Evolutionary conservation across 306 rosid species (phyloP).

Genomic region (Inga leiocalycina): DNA sequence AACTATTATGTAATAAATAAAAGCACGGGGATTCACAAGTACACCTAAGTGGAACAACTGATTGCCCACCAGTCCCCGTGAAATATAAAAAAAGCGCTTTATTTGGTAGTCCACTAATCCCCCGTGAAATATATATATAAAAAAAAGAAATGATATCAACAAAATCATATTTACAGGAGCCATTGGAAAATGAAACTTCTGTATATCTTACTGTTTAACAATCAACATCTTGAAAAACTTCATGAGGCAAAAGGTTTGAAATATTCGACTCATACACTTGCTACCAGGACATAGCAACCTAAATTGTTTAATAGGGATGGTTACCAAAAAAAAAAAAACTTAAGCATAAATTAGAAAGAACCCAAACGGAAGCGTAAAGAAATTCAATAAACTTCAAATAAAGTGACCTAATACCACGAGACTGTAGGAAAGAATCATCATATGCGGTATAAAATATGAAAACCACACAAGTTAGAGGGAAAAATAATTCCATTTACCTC

Average conservation of each 20-base stretch:
- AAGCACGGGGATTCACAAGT: not conserved
- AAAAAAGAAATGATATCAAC: not conserved
- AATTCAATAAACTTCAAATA: not conserved
- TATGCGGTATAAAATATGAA: not conserved
- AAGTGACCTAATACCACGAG: not conserved
- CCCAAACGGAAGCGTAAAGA: not conserved
- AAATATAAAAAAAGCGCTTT: not conserved
- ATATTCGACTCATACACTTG: not conserved
- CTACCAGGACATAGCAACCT: not conserved
- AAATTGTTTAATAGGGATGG: not conserved
- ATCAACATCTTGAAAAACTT: not conserved
- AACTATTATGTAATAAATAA: not conserved
- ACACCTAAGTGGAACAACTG: not conserved
- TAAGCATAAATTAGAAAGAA: not conserved
- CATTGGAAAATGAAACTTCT: not conserved
- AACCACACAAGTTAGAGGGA: not conserved
- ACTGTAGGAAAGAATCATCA: not conserved
- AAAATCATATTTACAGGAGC: not conserved
- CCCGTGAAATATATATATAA: not conserved
- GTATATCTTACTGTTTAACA: not conserved
- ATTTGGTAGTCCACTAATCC: not conserved
- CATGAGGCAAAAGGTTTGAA: not conserved
- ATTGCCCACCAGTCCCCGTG: not conserved
- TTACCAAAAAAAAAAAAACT: too few species aligned
- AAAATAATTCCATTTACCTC: not conserved